Evolutionary conservation across 768 basidiomycete species (phyloP).

Genomic region (Strobilomyces confusus): DNA sequence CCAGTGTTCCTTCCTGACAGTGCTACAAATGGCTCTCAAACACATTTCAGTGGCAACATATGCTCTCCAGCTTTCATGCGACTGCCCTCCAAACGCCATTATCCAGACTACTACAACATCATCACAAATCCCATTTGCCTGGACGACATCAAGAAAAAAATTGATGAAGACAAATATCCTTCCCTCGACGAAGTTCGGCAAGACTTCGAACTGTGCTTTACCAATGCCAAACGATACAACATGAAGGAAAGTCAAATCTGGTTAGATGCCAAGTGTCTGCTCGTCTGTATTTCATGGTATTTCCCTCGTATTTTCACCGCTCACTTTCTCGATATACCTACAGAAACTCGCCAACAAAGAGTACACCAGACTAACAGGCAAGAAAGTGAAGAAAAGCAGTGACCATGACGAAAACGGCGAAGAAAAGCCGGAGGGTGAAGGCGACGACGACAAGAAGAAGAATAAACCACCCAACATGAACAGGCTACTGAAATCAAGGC

Average conservation of each 20-base stretch:
- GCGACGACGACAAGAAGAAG: constrained; percentile 42
- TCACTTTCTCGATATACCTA: background rate
- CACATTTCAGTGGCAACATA: constrained; percentile 52
- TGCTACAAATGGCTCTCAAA: constrained; percentile 28
- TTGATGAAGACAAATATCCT: constrained; percentile 56
- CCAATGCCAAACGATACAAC: constrained; percentile 81
- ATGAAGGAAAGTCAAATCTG: constrained; percentile 74
- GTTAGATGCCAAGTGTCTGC: constrained; percentile 75
- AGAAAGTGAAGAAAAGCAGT: constrained; percentile 35
- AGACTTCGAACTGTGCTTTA: constrained; percentile 76
- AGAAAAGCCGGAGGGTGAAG: constrained; percentile 40
- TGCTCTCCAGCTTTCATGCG: constrained; percentile 65
- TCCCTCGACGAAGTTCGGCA: constrained; percentile 63
- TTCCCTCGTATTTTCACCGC: background rate
- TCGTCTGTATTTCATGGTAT: constrained; percentile 45
- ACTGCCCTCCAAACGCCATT: constrained; percentile 65
- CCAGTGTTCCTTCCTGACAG: constrained; percentile 42
- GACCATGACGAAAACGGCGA: constrained; percentile 39
- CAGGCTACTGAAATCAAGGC: constrained; percentile 59
- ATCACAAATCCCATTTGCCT: constrained; percentile 83
- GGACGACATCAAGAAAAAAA: constrained; percentile 81
- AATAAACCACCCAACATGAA: constrained; percentile 60
- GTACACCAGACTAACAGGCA: constrained; percentile 44
- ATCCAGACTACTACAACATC: constrained; percentile 82
- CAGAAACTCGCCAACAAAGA: constrained; percentile 50